Evolutionary conservation across 1,284 basidiomycete genomes (phyloP).

Genomic region (Irpex sp.): DNA sequence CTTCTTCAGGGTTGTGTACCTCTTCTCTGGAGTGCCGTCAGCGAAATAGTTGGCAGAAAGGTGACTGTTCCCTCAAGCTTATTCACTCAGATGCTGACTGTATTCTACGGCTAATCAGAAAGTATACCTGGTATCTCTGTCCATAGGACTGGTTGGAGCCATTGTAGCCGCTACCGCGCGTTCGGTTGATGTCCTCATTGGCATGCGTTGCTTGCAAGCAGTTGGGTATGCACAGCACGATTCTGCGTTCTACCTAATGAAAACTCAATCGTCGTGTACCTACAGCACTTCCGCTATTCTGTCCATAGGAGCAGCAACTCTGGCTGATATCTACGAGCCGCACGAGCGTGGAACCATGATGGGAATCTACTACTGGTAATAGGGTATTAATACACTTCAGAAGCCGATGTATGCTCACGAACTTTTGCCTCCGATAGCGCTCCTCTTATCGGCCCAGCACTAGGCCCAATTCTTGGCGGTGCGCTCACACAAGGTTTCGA

Average conservation of each 20-base stretch:
- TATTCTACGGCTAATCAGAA: slow-evolving; percentile 31
- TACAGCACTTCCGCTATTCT: slow-evolving; percentile 71
- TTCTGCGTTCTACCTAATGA: not conserved
- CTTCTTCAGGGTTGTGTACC: slow-evolving; percentile 70
- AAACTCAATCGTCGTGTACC: not conserved
- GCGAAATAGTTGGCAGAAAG: slow-evolving; percentile 79
- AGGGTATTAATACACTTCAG: not conserved
- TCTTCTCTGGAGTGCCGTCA: slow-evolving; percentile 65
- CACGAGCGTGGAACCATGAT: slow-evolving; percentile 76
- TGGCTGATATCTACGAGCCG: slow-evolving; percentile 79
- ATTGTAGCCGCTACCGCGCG: slow-evolving; percentile 62
- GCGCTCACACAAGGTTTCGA: slow-evolving; percentile 60
- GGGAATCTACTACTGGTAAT: slow-evolving; percentile 60
- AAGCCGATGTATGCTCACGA: not conserved
- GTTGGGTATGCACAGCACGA: slow-evolving; percentile 39
- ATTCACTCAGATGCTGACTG: not conserved
- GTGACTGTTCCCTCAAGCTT: slow-evolving; percentile 26
- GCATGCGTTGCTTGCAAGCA: slow-evolving; percentile 66
- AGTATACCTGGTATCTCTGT: slow-evolving; percentile 60
- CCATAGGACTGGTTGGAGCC: slow-evolving; percentile 61
- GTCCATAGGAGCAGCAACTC: slow-evolving; percentile 73
- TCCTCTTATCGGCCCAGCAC: slow-evolving; percentile 42
- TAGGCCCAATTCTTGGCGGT: slow-evolving; percentile 74
- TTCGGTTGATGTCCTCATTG: slow-evolving; percentile 64
- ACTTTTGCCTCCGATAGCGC: slow-evolving; percentile 17